phyloP scores from a whole-genome alignment of 495 filamentous ascomycete species.

The Cryomyces antarcticus region DNA sequence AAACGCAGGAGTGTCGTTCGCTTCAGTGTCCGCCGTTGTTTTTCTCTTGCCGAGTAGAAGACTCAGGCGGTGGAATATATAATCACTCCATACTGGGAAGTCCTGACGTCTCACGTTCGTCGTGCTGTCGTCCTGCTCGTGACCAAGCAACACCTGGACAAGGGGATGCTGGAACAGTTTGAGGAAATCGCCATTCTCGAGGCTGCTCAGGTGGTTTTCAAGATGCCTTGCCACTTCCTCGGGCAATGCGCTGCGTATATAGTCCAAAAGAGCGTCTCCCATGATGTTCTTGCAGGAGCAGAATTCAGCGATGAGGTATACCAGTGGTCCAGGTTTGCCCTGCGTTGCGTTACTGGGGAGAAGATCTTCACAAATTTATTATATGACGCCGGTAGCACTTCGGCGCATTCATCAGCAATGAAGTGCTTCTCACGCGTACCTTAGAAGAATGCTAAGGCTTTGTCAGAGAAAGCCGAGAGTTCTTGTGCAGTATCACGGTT shows the following conservation, averaged over 20 bases:
- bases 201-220: slow-evolving; percentile 8
- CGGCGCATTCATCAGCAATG: too few relatives aligned
- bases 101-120: slow-evolving; percentile 5
- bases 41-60: slow-evolving; percentile 8
- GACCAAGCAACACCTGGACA: slow-evolving; percentile 14
- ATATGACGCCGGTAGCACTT: too few relatives aligned
- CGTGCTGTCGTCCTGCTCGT: slow-evolving; percentile 5
- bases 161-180: slow-evolving; percentile 10
- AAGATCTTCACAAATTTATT: too few relatives aligned
- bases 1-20: slow-evolving; percentile 10
- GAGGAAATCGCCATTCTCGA: slow-evolving; percentile 9
- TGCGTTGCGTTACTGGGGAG: too few relatives aligned
- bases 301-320: too few relatives aligned
- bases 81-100: slow-evolving; percentile 18
- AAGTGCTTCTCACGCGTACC: too few relatives aligned
- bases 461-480: too few relatives aligned
- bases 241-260: slow-evolving; percentile 13
- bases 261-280: slow-evolving; percentile 13
- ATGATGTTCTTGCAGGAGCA: slow-evolving; percentile 1
- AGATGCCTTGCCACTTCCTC: slow-evolving; percentile 11
- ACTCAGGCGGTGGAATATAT: slow-evolving; percentile 17
- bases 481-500: too few relatives aligned
- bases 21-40: background rate
- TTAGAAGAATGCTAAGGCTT: too few relatives aligned
- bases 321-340: too few relatives aligned